A percentile compares a stretch with the other conserved stretches of the same genome.
phyloP scores from a whole-genome alignment of 2,329 filamentous ascomycete genomes.

The Cladosporium sp. region DNA sequence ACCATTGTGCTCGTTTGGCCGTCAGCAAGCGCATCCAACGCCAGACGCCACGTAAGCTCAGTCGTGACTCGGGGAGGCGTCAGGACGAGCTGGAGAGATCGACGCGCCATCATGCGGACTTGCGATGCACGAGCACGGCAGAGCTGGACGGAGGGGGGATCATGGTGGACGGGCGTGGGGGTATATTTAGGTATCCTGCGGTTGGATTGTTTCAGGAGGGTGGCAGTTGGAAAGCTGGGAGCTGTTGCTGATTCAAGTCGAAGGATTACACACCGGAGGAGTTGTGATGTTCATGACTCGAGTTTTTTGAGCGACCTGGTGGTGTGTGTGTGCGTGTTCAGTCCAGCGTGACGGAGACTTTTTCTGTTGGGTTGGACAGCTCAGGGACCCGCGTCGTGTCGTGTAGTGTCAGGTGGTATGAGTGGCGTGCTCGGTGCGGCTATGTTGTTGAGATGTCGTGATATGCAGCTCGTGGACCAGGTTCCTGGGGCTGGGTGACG shows the following conservation, averaged over 20 bases:
- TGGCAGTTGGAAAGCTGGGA: not conserved
- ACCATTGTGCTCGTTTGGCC: not conserved
- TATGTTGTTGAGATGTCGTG: constrained; percentile 16
- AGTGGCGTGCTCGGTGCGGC: constrained; percentile 19
- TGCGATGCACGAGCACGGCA: constrained; percentile 1
- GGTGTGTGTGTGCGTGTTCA: too few species aligned
- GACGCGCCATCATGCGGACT: constrained; percentile 15
- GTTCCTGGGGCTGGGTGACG: constrained; percentile 17
- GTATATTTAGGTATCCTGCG: constrained; percentile 1
- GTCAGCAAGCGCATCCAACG: not conserved
- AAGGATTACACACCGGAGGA: not conserved
- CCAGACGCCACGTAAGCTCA: constrained; percentile 19
- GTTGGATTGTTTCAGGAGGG: constrained; percentile 8
- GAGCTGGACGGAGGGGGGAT: not conserved
- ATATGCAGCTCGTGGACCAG: not conserved
- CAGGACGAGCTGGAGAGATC: not conserved
- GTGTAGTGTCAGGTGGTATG: constrained; percentile 11
- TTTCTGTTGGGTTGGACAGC: constrained; percentile 11
- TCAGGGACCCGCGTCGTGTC: constrained; percentile 19
- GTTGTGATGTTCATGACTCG: not conserved
- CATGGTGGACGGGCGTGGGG: not conserved
- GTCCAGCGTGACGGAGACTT: constrained; percentile 16
- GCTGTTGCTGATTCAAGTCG: not conserved
- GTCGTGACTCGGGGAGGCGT: constrained; percentile 10
- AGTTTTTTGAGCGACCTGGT: not conserved